These are phyloP conservation scores for Cinnamomum micranthum DNA, from an alignment of 164 flowering plant genomes.

Conservation along the genomic window DNA sequence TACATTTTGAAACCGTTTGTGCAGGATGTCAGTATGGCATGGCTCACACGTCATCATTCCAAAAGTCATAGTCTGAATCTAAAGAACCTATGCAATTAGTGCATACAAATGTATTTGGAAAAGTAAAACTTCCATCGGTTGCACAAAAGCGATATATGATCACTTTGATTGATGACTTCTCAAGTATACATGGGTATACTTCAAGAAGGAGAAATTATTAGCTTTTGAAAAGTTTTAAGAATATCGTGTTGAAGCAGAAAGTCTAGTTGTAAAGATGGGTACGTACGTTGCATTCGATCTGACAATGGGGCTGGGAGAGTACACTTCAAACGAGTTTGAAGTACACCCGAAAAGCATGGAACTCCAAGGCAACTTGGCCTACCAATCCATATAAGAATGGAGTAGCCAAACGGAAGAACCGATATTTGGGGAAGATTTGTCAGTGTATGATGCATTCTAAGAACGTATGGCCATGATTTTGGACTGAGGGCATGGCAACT, in stretches of 20 bases:
- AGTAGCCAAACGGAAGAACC: neutral
- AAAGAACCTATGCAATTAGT: slow-evolving; percentile 14
- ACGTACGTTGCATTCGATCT: neutral
- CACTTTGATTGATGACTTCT: too few species aligned
- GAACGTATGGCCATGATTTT: neutral
- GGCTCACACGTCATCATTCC: slow-evolving; percentile 17
- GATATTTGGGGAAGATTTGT: neutral
- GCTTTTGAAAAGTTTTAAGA: neutral
- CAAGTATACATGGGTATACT: slow-evolving; percentile 20
- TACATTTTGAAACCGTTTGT: neutral
- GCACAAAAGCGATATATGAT: too few species aligned
- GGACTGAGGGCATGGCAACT: neutral
- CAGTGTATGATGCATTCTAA: neutral
- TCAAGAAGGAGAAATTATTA: neutral
- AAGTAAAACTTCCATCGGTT: too few species aligned
- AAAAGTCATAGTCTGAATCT: slow-evolving; percentile 13
- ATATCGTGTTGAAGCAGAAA: neutral
- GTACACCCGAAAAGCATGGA: neutral
- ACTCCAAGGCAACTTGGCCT: neutral
- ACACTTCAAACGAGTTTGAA: neutral
- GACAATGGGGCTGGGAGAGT: neutral
- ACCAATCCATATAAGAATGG: neutral
- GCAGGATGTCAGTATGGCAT: slow-evolving; percentile 1
- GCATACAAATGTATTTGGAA: too few species aligned
- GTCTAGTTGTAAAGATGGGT: neutral